Conservation (phyloP, 768 basidiomycete species). For the Termitomyces bulborhizus region DNA sequence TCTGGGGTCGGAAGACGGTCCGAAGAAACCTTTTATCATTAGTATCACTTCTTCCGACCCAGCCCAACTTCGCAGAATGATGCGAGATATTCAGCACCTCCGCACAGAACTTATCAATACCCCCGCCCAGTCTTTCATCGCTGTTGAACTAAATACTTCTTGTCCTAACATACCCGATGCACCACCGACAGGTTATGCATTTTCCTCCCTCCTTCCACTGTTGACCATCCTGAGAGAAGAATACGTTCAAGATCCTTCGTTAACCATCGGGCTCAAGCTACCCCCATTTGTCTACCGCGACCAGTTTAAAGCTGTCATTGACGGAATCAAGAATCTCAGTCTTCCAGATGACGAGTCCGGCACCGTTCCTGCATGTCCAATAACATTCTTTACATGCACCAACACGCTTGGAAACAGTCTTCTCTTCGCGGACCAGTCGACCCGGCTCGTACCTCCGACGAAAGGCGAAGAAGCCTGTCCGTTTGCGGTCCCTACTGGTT, state of each 20-base stretch:
- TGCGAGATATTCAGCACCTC: slow-evolving; percentile 53
- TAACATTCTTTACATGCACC: slow-evolving; percentile 74
- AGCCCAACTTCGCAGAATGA: slow-evolving; percentile 44
- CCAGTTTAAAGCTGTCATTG: slow-evolving; percentile 54
- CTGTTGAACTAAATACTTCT: slow-evolving; percentile 77
- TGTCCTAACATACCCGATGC: slow-evolving; percentile 71
- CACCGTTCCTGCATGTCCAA: slow-evolving; percentile 25
- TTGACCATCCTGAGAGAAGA: slow-evolving; percentile 48
- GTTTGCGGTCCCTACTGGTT: slow-evolving; percentile 57
- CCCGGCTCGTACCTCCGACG: background rate
- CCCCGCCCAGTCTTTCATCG: slow-evolving; percentile 35
- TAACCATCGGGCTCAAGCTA: slow-evolving; percentile 73
- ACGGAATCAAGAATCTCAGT: slow-evolving; percentile 36
- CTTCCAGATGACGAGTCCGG: slow-evolving; percentile 5
- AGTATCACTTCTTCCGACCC: slow-evolving; percentile 66
- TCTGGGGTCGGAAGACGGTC: slow-evolving; percentile 19
- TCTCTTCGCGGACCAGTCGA: slow-evolving; percentile 51
- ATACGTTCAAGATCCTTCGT: slow-evolving; percentile 40
- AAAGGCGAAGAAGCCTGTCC: slow-evolving; percentile 8
- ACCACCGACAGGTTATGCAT: slow-evolving; percentile 64
- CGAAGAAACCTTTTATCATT: slow-evolving; percentile 60
- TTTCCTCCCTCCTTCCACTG: slow-evolving; percentile 43
- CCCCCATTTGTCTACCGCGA: slow-evolving; percentile 64
- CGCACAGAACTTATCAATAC: slow-evolving; percentile 33
- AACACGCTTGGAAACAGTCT: slow-evolving; percentile 75